A percentile compares a stretch with the other conserved stretches of the same genome.
These are phyloP conservation scores for Coemansia sp. DNA, from an alignment of 192 early-diverging fungal species.

Conservation along the genomic window DNA sequence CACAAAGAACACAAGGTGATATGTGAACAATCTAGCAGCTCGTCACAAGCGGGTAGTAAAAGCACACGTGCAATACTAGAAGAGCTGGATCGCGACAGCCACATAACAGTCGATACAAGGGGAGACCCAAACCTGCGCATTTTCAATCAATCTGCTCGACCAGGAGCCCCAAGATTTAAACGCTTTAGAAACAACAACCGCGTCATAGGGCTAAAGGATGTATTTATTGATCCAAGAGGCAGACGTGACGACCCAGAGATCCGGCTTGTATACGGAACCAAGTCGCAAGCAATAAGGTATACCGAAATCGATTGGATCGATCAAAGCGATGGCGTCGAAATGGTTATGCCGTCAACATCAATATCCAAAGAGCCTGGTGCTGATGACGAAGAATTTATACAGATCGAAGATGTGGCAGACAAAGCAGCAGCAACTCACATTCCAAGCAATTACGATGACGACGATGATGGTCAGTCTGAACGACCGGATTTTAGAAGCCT, in stretches of 20 bases:
- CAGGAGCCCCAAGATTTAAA: conserved; percentile 25
- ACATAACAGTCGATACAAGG: conserved; percentile 14
- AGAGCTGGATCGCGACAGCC: conserved; percentile 9
- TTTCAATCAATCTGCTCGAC: conserved; percentile 16
- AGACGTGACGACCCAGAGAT: conserved; percentile 7
- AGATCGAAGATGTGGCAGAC: neutral
- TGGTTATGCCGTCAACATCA: neutral
- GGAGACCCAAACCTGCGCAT: conserved; percentile 17
- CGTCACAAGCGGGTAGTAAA: neutral
- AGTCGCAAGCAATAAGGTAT: conserved; percentile 5
- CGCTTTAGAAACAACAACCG: conserved; percentile 11
- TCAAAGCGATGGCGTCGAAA: neutral
- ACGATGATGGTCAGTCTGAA: conserved; percentile 5
- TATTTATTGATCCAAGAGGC: neutral
- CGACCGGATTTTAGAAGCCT: conserved; percentile 27
- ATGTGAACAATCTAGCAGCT: neutral
- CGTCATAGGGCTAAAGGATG: conserved; percentile 12
- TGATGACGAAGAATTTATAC: conserved; percentile 11
- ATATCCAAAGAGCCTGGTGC: too few relatives aligned
- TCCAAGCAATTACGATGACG: conserved; percentile 27
- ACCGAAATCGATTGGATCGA: conserved; percentile 21
- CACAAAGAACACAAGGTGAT: neutral
- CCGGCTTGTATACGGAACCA: conserved; percentile 3
- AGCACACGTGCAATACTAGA: conserved; percentile 5
- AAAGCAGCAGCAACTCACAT: neutral